phyloP scores from a whole-genome alignment of 1,139 yeast genomes.

The Saccharomyces hybrid region DNA sequence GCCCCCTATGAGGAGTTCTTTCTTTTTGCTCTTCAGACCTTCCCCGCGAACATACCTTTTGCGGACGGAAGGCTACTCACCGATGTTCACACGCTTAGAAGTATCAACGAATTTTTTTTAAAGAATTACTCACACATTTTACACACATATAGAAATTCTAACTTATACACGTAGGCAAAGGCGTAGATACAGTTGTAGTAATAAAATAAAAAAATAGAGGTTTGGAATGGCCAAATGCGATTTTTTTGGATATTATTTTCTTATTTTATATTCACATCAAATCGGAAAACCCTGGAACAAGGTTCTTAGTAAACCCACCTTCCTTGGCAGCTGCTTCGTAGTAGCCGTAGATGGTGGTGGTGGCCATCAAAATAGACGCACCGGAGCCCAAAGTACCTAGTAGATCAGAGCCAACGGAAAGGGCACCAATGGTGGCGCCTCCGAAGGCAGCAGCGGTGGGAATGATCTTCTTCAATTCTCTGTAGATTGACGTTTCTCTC shows the following conservation, averaged over 20 bases:
- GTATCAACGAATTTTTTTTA: no score
- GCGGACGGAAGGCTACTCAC: no score
- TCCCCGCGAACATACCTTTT: no score
- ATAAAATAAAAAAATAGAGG: no score
- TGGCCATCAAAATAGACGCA: constrained; percentile 89
- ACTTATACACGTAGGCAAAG: no score
- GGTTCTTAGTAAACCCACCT: constrained; percentile 69
- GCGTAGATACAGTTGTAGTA: no score
- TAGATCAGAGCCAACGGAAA: constrained; percentile 85
- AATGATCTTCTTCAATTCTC: constrained; percentile 84
- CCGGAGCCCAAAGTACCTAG: constrained; percentile 95
- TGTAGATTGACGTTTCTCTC: constrained; percentile 89
- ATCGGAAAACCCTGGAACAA: constrained; percentile 44
- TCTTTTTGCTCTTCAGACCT: no score
- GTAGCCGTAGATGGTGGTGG: constrained; percentile 94
- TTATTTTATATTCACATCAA: no score
- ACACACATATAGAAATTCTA: no score
- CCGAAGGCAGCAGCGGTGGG: constrained; percentile 99
- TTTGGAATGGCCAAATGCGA: background rate
- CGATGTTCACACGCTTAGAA: no score
- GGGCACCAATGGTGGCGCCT: constrained; percentile 95
- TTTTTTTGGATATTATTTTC: background rate
- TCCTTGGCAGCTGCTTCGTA: constrained; percentile 93
- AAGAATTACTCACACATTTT: no score
- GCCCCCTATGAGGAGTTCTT: constrained; percentile 36